Conservation (phyloP, 129 eudicot genomes). For the Logfia minima region DNA sequence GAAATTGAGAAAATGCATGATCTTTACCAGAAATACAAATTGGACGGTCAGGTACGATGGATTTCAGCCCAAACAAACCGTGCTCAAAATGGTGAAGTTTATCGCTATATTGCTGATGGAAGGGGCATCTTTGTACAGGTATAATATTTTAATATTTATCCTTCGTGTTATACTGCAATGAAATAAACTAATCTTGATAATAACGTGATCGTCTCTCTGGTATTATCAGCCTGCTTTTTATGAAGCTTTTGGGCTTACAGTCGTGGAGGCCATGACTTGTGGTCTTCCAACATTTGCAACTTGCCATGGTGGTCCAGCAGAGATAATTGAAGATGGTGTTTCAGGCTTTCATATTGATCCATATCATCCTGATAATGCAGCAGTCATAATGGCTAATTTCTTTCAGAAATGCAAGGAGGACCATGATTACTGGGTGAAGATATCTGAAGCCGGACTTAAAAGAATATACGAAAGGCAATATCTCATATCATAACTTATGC, state of each 20-base stretch:
- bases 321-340: constrained; percentile 84
- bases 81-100: constrained; percentile 84
- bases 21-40: constrained; percentile 58
- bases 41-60: constrained; percentile 87
- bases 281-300: constrained; percentile 98
- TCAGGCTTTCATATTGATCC: constrained; percentile 97
- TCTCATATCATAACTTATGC: constrained; percentile 6
- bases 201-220: constrained; percentile 5
- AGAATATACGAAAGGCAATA: constrained; percentile 75
- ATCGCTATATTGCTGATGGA: constrained; percentile 90
- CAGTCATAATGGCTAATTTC: constrained; percentile 61
- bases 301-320: constrained; percentile 91
- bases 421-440: constrained; percentile 59
- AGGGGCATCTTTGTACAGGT: constrained; percentile 94
- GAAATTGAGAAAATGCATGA: constrained; percentile 94
- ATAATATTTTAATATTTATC: constrained; percentile 1
- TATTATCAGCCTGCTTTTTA: constrained; percentile 81
- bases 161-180: background rate
- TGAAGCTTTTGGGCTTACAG: constrained; percentile 98
- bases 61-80: constrained; percentile 81
- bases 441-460: constrained; percentile 67
- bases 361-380: constrained; percentile 79
- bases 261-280: constrained; percentile 94
- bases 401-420: constrained; percentile 67
- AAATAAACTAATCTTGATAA: constrained; percentile 13